A percentile compares a stretch with the other conserved stretches of the same genome.
phyloP scores from a whole-genome alignment of 1,139 yeast genomes.

The Blastobotrys apis region DNA sequence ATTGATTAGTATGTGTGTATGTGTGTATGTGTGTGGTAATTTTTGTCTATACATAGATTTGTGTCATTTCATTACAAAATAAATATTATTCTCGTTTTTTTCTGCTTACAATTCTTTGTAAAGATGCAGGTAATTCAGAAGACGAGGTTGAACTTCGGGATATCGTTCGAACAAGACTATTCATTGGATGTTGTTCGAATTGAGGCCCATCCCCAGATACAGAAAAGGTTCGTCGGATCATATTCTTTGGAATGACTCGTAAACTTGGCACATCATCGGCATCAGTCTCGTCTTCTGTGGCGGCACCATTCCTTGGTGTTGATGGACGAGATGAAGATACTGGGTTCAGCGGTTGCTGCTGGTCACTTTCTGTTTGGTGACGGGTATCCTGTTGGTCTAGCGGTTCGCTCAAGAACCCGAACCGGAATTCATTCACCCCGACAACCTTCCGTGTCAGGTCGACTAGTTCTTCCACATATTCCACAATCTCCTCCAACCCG shows the following conservation, averaged over 20 bases:
- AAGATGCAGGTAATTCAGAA: constrained; percentile 10
- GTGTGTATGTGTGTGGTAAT: neutral
- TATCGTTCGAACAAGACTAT: neutral
- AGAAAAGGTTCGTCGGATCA: constrained; percentile 13
- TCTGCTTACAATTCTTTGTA: constrained; percentile 11
- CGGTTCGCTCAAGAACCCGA: constrained; percentile 48
- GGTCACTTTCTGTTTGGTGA: neutral
- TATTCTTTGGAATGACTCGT: neutral
- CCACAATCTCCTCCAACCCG: constrained; percentile 47
- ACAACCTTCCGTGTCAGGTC: constrained; percentile 41
- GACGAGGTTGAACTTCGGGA: neutral
- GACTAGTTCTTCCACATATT: constrained; percentile 45
- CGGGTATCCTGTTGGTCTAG: constrained; percentile 19
- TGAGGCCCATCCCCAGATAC: constrained; percentile 9
- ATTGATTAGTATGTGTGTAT: constrained; percentile 55
- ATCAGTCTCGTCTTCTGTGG: constrained; percentile 5
- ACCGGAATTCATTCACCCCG: constrained; percentile 47
- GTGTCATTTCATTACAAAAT: too few species aligned
- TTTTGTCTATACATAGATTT: neutral
- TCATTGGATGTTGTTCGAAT: constrained; percentile 4
- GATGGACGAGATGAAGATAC: neutral
- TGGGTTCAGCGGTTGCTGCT: neutral
- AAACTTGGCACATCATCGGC: constrained; percentile 5
- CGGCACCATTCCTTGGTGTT: neutral
- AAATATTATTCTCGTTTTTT: constrained; percentile 3